Percentiles rank a stretch among this genome's conserved stretches.
phyloP scores from a whole-genome alignment of 306 rosid genomes.

The Glycine latifolia region DNA sequence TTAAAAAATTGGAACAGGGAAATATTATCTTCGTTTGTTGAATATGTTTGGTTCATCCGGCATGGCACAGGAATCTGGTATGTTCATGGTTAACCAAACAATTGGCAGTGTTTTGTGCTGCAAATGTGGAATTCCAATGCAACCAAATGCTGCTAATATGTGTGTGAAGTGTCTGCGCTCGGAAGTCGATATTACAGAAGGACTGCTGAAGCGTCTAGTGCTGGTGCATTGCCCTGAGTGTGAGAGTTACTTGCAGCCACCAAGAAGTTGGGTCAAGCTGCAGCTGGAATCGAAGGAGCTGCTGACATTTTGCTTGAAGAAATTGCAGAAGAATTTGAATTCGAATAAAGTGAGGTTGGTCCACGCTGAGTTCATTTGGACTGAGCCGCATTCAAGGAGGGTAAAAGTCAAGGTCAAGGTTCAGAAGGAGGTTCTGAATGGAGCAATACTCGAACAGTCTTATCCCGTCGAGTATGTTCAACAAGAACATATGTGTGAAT shows the following conservation, averaged over 20 bases:
- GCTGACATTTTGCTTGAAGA: constrained; percentile 68
- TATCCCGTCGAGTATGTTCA: constrained; percentile 67
- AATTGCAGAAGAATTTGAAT: constrained; percentile 55
- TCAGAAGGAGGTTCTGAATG: constrained; percentile 18
- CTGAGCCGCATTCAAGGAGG: constrained; percentile 20
- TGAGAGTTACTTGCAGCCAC: constrained; percentile 71
- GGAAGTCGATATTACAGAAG: constrained; percentile 75
- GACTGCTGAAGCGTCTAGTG: constrained; percentile 63
- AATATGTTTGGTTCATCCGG: constrained; percentile 31
- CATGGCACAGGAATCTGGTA: constrained; percentile 67
- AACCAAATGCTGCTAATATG: constrained; percentile 76
- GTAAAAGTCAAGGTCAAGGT: constrained; percentile 15
- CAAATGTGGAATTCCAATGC: constrained; percentile 69
- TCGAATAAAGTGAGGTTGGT: constrained; percentile 38
- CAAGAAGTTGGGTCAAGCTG: constrained; percentile 70
- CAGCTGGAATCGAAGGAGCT: constrained; percentile 68
- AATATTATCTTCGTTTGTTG: neutral
- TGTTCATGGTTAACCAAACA: constrained; percentile 68
- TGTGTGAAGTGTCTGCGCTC: constrained; percentile 75
- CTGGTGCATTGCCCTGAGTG: constrained; percentile 71
- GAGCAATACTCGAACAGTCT: constrained; percentile 65
- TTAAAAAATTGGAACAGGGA: neutral
- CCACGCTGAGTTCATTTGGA: neutral
- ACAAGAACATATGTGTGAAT: constrained; percentile 68
- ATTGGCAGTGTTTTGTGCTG: constrained; percentile 67